phyloP scores from a whole-genome alignment of 106 monocot species.

The Acanthochlamys bracteata region DNA sequence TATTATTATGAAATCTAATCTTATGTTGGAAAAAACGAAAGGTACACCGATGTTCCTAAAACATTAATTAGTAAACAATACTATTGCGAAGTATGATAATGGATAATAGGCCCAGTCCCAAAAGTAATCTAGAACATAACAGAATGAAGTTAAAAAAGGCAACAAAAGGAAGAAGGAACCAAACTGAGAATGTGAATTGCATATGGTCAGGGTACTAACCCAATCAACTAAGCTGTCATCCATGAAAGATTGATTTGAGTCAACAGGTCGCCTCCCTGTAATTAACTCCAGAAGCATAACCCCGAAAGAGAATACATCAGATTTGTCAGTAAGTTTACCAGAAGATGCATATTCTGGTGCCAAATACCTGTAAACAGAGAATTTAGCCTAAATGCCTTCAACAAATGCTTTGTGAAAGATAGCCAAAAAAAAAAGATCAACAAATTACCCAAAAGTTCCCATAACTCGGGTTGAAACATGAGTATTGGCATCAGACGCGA shows the following conservation, averaged over 20 bases:
- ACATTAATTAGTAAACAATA: no score
- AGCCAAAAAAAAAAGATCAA: neutral
- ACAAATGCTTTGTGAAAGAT: neutral
- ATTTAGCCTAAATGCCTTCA: neutral
- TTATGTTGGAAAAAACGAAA: no score
- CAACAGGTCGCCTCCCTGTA: conserved; percentile 36
- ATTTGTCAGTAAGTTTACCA: conserved; percentile 48
- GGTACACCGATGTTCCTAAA: no score
- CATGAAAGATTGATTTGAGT: conserved; percentile 20
- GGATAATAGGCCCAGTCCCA: neutral
- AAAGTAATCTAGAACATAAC: neutral
- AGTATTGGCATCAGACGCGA: conserved; percentile 42
- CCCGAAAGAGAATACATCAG: conserved; percentile 57
- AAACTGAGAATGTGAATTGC: neutral
- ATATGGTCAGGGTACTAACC: conserved; percentile 20
- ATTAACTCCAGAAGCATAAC: conserved; percentile 56
- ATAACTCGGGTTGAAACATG: conserved; percentile 88
- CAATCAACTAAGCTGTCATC: conserved; percentile 56
- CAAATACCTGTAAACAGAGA: conserved; percentile 25
- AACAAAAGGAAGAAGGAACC: neutral
- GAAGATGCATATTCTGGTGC: conserved; percentile 58
- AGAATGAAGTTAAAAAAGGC: neutral
- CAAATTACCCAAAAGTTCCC: conserved; percentile 55
- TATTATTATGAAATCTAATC: no score
- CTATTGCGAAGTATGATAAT: no score